These are phyloP conservation scores for Fusarium luffae DNA, from an alignment of 2,329 filamentous ascomycete species.

Conservation along the genomic window DNA sequence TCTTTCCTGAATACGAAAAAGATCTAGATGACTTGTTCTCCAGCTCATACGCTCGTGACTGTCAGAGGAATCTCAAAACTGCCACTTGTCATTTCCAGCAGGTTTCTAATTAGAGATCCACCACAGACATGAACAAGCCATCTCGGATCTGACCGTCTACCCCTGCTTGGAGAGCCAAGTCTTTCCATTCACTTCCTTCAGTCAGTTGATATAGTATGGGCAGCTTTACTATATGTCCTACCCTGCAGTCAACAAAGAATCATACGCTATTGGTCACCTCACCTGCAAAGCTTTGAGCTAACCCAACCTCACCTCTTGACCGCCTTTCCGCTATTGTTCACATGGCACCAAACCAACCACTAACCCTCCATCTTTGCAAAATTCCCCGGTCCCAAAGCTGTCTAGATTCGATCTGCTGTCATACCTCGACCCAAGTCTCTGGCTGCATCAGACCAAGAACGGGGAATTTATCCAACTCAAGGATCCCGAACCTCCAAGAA, in stretches of 20 bases:
- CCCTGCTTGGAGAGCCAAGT: conserved; percentile 18
- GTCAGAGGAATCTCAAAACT: conserved; percentile 1
- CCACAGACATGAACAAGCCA: not conserved
- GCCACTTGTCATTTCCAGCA: conserved; percentile 22
- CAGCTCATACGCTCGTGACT: conserved; percentile 1
- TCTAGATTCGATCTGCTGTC: conserved; percentile 35
- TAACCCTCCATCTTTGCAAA: conserved; percentile 19
- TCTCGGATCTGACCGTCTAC: conserved; percentile 16
- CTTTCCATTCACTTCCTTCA: conserved; percentile 9
- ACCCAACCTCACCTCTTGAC: conserved; percentile 31
- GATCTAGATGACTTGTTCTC: not conserved
- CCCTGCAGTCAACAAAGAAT: conserved; percentile 23
- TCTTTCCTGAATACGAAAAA: conserved; percentile 4
- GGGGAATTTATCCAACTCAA: conserved; percentile 2
- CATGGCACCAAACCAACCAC: conserved; percentile 20
- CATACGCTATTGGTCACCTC: conserved; percentile 15
- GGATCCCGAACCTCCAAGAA: conserved; percentile 11
- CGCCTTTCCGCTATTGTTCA: conserved; percentile 41
- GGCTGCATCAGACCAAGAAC: conserved; percentile 26
- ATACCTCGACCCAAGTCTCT: conserved; percentile 18
- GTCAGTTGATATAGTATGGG: not conserved
- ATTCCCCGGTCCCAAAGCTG: conserved; percentile 20
- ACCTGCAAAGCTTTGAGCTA: not conserved
- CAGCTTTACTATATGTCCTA: conserved; percentile 5
- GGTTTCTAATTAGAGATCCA: conserved; percentile 21